Base-by-base conservation (phyloP, 2,329 filamentous ascomycete species). In the Bipolaris victoriae region DNA sequence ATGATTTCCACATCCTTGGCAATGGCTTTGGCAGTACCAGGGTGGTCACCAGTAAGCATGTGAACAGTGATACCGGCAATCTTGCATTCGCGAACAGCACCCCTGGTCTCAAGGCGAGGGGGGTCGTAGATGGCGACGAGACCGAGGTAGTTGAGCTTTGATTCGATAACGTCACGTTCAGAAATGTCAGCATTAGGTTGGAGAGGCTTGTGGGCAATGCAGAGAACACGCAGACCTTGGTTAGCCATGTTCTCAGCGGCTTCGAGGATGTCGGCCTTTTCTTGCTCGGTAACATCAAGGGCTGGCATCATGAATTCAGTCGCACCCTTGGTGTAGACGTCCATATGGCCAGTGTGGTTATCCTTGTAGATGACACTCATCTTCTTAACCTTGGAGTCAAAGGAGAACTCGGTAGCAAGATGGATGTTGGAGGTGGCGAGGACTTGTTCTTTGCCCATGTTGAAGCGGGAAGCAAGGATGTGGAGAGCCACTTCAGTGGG, bases 71-170 rank as follows among this genome's bases (percentile, higher is more conserved):
- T 81, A n/a, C 79, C 79, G 40, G 79, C 79, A 39, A 74, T 68
- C 55, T 80, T 78, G 35, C 79, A 81, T 53, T 78, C 74, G 24
- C 72, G 72, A 46, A 82, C 80, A 15, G 79, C 78, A 35, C 72
- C 83, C 20, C 88, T 90, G 0, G 92, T 92, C 77, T 96, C 92
- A 2, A 87, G 85, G 1, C 92, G 90, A 53, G 91, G 92, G 3
- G 92, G 92, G 65, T 96, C 92, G 71, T 95, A 94, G 61, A 96
- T 89, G 54, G 91, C 92, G 47, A 90, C 88, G 9, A 97, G 83
- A n/a, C 92, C 93, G 13, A 91, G 84, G 60, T 96, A 90, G 3
- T 82, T 84, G 31, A 97, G 84, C 29, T 85, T 81, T 35, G 80
- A 79, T 71, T 96, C 92, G 13, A 94, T 83, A 4, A 82, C 77